A percentile compares a stretch with the other conserved stretches of the same genome.
Evolutionary conservation across 2,329 filamentous ascomycete genomes (phyloP).

Genomic region (Penicillium sp.): DNA sequence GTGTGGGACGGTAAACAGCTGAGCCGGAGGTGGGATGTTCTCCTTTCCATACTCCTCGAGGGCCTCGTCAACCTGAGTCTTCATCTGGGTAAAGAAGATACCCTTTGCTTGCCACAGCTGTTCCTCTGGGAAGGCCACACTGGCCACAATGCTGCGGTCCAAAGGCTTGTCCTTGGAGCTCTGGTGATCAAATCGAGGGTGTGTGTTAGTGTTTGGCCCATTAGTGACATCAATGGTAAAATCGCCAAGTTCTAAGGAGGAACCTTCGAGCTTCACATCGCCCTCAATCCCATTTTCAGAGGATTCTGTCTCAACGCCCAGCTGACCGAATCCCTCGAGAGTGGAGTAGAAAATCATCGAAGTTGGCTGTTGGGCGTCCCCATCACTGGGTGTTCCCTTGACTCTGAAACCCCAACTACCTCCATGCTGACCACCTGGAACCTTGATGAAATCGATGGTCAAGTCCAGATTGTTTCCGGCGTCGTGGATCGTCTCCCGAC

Average conservation of each 20-base stretch:
- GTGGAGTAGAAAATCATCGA: constrained; percentile 80
- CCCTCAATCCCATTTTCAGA: constrained; percentile 56
- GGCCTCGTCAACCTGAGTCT: constrained; percentile 62
- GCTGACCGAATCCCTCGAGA: constrained; percentile 71
- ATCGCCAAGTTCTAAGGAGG: constrained; percentile 70
- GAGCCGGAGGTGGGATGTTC: constrained; percentile 76
- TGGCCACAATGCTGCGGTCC: constrained; percentile 74
- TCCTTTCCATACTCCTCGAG: constrained; percentile 62
- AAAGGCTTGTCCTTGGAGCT: constrained; percentile 69
- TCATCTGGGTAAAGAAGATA: constrained; percentile 64
- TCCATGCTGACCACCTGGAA: constrained; percentile 79
- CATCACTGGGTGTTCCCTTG: constrained; percentile 74
- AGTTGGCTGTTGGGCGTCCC: constrained; percentile 68
- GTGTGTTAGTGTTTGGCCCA: constrained; percentile 64
- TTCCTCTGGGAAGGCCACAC: constrained; percentile 65
- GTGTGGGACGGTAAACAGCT: constrained; percentile 78
- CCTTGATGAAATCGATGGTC: constrained; percentile 90
- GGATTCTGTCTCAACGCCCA: constrained; percentile 61
- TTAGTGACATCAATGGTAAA: constrained; percentile 78
- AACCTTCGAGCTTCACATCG: constrained; percentile 70
- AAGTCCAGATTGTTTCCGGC: constrained; percentile 84
- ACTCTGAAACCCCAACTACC: constrained; percentile 92
- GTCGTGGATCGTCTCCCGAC: constrained; percentile 88
- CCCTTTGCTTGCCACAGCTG: constrained; percentile 81
- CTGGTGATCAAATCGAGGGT: constrained; percentile 60